Percentiles rank a stretch among this genome's conserved stretches.
Evolutionary conservation across 768 basidiomycete genomes (phyloP).

Genomic region (Psilocybe subaeruginosa): DNA sequence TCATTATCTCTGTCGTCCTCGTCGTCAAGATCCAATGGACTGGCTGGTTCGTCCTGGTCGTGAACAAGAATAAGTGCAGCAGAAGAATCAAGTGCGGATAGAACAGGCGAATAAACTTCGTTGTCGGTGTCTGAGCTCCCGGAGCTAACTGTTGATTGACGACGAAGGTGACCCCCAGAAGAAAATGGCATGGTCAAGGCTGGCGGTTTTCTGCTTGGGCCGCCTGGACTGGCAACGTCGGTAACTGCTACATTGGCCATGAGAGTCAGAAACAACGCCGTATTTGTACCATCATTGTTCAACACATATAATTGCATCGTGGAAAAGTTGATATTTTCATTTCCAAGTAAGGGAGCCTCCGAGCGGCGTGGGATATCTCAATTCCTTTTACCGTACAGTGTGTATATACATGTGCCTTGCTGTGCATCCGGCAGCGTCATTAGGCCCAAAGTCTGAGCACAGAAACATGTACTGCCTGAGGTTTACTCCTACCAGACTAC

Average conservation of each 20-base stretch:
- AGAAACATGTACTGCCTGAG: too few relatives aligned
- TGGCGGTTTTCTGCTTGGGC: slow-evolving; percentile 16
- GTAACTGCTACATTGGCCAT: slow-evolving; percentile 20
- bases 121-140: slow-evolving; percentile 27
- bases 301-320: background rate
- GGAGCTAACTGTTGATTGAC: slow-evolving; percentile 26
- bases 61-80: slow-evolving; percentile 69
- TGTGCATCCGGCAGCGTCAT: too few relatives aligned
- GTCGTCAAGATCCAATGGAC: slow-evolving; percentile 40
- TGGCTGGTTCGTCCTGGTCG: slow-evolving; percentile 50
- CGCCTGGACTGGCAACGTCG: slow-evolving; percentile 11
- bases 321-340: background rate
- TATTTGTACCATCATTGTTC: background rate
- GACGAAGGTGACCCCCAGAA: slow-evolving; percentile 14
- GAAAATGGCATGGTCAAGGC: slow-evolving; percentile 16
- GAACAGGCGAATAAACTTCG: slow-evolving; percentile 23
- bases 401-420: too few relatives aligned
- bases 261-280: slow-evolving; percentile 19
- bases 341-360: background rate
- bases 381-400: too few relatives aligned
- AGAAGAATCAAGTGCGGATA: slow-evolving; percentile 40
- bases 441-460: too few relatives aligned
- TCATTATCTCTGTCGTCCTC: slow-evolving; percentile 44
- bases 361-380: background rate
- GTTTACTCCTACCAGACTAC: too few relatives aligned